Evolutionary conservation across 805 yeast genomes (phyloP).

Genomic region (Wickerhamiella occidentalis): DNA sequence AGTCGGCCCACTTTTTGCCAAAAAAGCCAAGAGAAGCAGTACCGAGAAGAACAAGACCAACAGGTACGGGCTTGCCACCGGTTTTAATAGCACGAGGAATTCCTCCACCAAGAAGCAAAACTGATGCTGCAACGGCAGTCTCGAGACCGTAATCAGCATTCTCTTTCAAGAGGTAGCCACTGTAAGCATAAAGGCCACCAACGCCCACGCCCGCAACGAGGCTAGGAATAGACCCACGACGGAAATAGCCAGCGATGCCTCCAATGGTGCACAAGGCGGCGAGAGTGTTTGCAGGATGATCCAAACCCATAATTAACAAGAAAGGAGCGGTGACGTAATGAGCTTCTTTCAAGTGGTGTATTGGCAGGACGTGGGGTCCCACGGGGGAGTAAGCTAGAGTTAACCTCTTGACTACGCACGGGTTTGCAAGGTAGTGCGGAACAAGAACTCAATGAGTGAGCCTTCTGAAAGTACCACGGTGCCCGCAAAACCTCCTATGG

Average conservation of each 20-base stretch:
- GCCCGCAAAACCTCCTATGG: neutral
- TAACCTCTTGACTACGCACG: neutral
- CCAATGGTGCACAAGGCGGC: conserved; percentile 59
- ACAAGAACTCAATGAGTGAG: neutral
- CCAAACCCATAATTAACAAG: conserved; percentile 30
- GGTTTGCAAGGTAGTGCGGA: too few relatives aligned
- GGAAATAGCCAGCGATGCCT: conserved; percentile 56
- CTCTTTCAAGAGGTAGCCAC: conserved; percentile 54
- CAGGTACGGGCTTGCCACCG: conserved; percentile 62
- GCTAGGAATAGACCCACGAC: conserved; percentile 67
- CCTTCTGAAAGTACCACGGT: neutral
- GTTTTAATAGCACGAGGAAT: conserved; percentile 54
- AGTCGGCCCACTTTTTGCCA: conserved; percentile 61
- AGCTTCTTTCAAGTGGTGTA: too few relatives aligned
- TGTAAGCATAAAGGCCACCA: conserved; percentile 29
- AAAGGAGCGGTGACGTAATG: neutral
- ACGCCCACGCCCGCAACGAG: conserved; percentile 54
- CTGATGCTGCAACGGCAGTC: conserved; percentile 61
- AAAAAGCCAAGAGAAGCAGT: conserved; percentile 54
- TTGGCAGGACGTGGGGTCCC: neutral
- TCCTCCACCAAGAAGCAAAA: conserved; percentile 57
- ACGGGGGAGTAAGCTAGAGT: neutral
- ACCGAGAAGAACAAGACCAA: conserved; percentile 52
- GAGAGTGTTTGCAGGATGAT: conserved; percentile 65
- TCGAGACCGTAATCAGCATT: conserved; percentile 75